phyloP scores from a whole-genome alignment of 2,329 filamentous ascomycete species.

The Beauveria australis region DNA sequence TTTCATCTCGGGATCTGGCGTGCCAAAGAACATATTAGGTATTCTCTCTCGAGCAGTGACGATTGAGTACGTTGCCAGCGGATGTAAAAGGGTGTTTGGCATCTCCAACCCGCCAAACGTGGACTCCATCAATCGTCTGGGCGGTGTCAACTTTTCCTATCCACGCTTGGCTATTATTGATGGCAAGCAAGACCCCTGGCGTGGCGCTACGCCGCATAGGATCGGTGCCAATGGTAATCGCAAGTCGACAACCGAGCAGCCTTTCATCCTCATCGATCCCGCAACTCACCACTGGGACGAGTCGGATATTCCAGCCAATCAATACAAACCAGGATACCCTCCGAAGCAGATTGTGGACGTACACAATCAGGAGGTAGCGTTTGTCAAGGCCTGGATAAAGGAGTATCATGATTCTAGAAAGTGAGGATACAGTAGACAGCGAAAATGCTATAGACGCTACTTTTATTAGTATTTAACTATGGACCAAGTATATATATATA shows the following conservation, averaged over 20 bases:
- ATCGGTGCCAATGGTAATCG: conserved; percentile 44
- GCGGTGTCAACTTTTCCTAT: conserved; percentile 64
- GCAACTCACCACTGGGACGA: conserved; percentile 79
- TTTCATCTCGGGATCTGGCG: conserved; percentile 63
- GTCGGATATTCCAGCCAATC: conserved; percentile 47
- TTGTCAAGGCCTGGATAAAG: conserved; percentile 59
- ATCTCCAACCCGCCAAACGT: conserved; percentile 56
- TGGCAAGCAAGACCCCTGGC: conserved; percentile 74
- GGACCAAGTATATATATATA: too few species aligned
- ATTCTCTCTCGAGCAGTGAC: conserved; percentile 64
- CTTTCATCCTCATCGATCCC: conserved; percentile 62
- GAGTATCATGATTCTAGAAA: conserved; percentile 37
- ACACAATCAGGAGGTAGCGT: conserved; percentile 49
- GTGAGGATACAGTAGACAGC: not conserved
- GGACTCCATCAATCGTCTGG: conserved; percentile 65
- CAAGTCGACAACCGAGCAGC: conserved; percentile 54
- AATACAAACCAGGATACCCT: conserved; percentile 54
- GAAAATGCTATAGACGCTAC: too few species aligned
- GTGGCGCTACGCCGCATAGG: conserved; percentile 62
- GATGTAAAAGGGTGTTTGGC: conserved; percentile 63
- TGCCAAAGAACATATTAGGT: conserved; percentile 54
- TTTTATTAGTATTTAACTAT: too few species aligned
- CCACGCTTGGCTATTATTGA: conserved; percentile 68
- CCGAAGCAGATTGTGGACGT: conserved; percentile 50
- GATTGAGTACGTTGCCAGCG: conserved; percentile 49